Evolutionary conservation across 306 rosid genomes (phyloP), one percentile per base, ranked within the genome.

Genomic region (Quercus berberidifolia): DNA sequence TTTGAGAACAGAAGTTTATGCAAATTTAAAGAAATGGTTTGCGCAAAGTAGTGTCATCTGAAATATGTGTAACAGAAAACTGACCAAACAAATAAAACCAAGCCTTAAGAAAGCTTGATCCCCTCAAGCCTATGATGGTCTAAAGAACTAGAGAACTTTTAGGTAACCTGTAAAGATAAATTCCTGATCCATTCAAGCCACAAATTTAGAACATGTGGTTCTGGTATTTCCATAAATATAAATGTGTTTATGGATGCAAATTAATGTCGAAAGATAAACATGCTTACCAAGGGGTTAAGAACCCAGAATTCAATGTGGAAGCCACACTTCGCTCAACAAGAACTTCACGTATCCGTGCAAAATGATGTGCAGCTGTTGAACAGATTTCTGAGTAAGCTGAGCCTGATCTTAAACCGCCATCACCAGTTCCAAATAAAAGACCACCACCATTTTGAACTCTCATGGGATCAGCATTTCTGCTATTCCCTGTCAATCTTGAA

Each of bases 261-360:
- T 12, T 38, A 55, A 49, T 57, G 55, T 62, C 17, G 18, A 26
- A 74, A 59, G 63, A 75, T 14, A 83, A 54, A 55, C 57, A 82
- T 84, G 74, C 91, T 85, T 86, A 92, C 98, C 97, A 92, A 46
- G 98, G 98, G 31, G 92, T 91, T 73, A 94, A 88, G 79, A 94
- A 94, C 69, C 98, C 98, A 76, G 98, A 92, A 88, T 92, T 94
- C 83, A 94, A 76, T 38, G 98, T 84, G 55, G 98, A 92, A 75
- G 97, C 79, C 74, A 91, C 97, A 43, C 90, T 94, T 88, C 89
- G 87, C 82, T 94, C 97, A 33, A 94, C 94, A 60, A 94, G 98
- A 73, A 91, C 97, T 89, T 91, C 98, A 38, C 94, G 93, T 68
- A 92, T 92, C 73, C 92, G 91, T 4, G 97, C 89, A 77, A 94